These are phyloP conservation scores for Plasmodium gaboni DNA, from an alignment of 169 alveolate genomes.

Conservation along the genomic window DNA sequence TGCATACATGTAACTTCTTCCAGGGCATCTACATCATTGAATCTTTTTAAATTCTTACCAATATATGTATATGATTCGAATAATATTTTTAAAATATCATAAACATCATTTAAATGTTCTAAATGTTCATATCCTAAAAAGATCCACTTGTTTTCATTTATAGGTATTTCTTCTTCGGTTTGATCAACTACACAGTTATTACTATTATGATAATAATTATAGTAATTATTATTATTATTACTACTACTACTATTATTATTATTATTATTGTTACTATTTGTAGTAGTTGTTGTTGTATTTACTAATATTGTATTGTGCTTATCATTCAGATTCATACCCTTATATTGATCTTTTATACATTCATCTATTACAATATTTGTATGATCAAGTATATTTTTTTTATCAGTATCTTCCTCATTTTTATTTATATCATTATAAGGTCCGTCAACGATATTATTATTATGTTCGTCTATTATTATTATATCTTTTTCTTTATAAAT, in stretches of 20 bases:
- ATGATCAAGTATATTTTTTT: neutral
- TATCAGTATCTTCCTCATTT: neutral
- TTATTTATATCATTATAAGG: neutral
- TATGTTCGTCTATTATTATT: neutral
- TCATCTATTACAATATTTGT: no score
- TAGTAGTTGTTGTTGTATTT: no score
- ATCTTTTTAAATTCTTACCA: slow-evolving; percentile 40
- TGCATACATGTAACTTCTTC: slow-evolving; percentile 65
- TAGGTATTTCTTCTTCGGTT: slow-evolving; percentile 3
- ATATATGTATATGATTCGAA: slow-evolving; percentile 55
- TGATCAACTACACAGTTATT: neutral
- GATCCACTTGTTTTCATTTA: slow-evolving; percentile 34
- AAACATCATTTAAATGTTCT: slow-evolving; percentile 55
- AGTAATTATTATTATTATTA: neutral
- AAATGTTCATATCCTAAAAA: slow-evolving; percentile 58
- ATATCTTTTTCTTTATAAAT: neutral
- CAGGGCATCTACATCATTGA: slow-evolving; percentile 20
- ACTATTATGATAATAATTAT: no score
- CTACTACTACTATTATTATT: no score
- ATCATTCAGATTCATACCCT: no score
- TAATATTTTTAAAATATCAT: slow-evolving; percentile 35
- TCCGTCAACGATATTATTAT: neutral
- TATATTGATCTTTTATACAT: no score
- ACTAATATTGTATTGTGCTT: no score
- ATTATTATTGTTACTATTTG: neutral